Base-by-base conservation (phyloP, 2,329 filamentous ascomycete genomes). In the Hyphodiscus sp. region DNA sequence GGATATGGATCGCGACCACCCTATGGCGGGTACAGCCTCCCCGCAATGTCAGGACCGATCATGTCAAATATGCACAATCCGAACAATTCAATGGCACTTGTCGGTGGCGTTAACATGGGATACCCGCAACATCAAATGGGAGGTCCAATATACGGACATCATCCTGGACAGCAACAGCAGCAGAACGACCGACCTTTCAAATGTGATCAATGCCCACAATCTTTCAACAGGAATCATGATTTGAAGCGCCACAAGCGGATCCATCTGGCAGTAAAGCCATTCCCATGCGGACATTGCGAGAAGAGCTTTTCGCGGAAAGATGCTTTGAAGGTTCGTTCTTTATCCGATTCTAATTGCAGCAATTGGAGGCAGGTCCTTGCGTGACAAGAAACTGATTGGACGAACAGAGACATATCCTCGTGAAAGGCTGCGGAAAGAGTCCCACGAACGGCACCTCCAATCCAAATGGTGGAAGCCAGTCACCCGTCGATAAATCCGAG, bases 261-360 rank as follows among this genome's bases (percentile, higher is more conserved):
- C 55, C 94, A 99, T 70, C 73, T 97, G 54, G 89, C 91, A 0
- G 89, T 97, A 42, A 99, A 99, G 76, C 94, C 94, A 0, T 97
- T 92, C 69, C 91, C 91, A 0, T 99, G 94, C 69, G 82, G 76
- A 7, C 86, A 87, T 65, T 99, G 94, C 68, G 91, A 95, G 57
- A 97, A 97, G 80, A 94, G 89, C 68, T 99, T 99, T 67, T 96
- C 91, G 2, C 80, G 94, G 55, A 97, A 97, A 69, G 94, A 97
- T 71, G 94, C 94, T 10, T 76, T 99, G 29, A 97, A 97, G 88
- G 94, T 97, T 74, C 64, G 82, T 74, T 61, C 51, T 60, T 53
- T 11, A 54, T 60, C 54, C 56, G 51, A 58, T 57, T 60, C 51
- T 53, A 47, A 51, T 43, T 46, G 42, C 45, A 53, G 54, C 23